Conservation (phyloP, 228 moss, liverwort and hornwort species). For the Sphagnum fallax region DNA sequence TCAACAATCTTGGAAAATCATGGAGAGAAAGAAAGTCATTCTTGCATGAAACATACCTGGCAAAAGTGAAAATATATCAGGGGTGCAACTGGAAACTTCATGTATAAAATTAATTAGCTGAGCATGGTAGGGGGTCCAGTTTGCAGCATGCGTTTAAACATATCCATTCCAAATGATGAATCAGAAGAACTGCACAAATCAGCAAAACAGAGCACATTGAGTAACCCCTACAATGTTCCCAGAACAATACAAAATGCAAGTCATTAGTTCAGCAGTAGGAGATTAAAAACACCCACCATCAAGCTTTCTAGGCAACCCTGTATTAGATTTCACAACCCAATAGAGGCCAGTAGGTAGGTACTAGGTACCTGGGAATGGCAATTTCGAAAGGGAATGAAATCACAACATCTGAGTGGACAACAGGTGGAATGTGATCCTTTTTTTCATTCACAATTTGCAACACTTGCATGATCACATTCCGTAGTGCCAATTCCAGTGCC, state of each 20-base stretch:
- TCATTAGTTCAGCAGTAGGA: too few relatives aligned
- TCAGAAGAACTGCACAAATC: slow-evolving; percentile 71
- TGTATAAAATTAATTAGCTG: slow-evolving; percentile 27
- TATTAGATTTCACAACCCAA: too few relatives aligned
- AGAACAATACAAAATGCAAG: too few relatives aligned
- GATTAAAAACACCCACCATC: too few relatives aligned
- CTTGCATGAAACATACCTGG: too few relatives aligned
- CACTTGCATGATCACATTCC: slow-evolving; percentile 66
- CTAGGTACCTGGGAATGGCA: slow-evolving; percentile 60
- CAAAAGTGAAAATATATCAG: too few relatives aligned
- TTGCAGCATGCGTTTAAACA: slow-evolving; percentile 95
- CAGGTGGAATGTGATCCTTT: slow-evolving; percentile 87
- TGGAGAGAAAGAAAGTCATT: too few relatives aligned
- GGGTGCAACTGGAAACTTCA: neutral
- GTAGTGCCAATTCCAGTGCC: slow-evolving; percentile 52
- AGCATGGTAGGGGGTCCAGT: slow-evolving; percentile 96
- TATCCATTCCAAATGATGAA: slow-evolving; percentile 97
- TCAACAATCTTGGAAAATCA: too few relatives aligned
- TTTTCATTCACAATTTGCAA: slow-evolving; percentile 70
- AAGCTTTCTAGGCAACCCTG: too few relatives aligned
- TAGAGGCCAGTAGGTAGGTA: too few relatives aligned
- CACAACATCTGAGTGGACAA: slow-evolving; percentile 46
- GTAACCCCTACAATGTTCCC: too few relatives aligned
- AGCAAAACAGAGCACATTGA: neutral
- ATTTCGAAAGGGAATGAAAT: slow-evolving; percentile 80